Evolutionary conservation across 1,139 yeast species (phyloP), one percentile per base, ranked within the genome.

Genomic region (Cylindricascospora bacillispora): DNA sequence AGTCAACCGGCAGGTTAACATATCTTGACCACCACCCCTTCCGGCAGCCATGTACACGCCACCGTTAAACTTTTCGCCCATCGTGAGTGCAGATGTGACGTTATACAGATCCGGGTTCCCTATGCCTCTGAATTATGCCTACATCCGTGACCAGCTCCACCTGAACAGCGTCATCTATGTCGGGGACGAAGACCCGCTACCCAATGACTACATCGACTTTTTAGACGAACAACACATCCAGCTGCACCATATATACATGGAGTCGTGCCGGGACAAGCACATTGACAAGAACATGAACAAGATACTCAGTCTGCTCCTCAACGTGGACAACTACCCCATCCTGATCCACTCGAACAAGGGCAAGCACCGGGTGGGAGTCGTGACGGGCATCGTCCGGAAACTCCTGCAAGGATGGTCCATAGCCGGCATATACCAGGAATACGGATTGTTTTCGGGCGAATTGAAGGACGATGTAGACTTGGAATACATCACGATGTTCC

Each of bases 71-170:
- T 86, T 86, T 49, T 72, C 94, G 1, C 68, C 82, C 13, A 94
- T 86, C 2, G 46, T 52, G 9, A 49, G 56, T 26, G 45, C 55
- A 4, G 94, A 82, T 40, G 86, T 81, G 36, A 75, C 82, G 4
- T 71, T 89, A 12, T 89, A 85, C 53, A 62, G 98, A 21, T 78
- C 93, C 2, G 98, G 98, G 3, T 93, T 85, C 48, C 98, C 98
- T 3, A 80, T 83, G 61, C 80, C 81, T 1, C 68, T 76, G 43
- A 86, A 85, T 56, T 82, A 75, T 48, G 73, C 80, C 10, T 89
- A 81, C 45, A 62, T 89, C 15, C 41, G 40, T 33, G 70, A 73
- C 43, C 78, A 73, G 29, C 57, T 89, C 29, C 64, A 73, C 15
- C 56, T 89, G 35, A 73, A 72, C 44, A 83, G 95, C 0, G 81